These are phyloP conservation scores for Suillus lakei DNA, from an alignment of 768 basidiomycete species.

Conservation along the genomic window DNA sequence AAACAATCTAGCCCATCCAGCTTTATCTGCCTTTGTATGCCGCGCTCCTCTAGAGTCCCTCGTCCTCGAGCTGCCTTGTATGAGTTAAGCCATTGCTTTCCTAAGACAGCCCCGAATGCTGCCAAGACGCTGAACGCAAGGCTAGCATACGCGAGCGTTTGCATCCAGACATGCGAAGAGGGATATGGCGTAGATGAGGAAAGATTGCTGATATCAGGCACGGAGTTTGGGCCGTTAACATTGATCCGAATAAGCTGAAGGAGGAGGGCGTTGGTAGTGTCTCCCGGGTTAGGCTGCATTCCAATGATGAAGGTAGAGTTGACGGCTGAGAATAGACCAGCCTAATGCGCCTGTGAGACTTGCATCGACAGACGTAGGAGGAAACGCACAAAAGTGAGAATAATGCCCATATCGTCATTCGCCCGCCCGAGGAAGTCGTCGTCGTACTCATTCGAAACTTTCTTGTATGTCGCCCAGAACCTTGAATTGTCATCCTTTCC, in stretches of 20 bases:
- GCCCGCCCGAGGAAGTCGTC: background rate
- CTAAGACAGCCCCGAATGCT: background rate
- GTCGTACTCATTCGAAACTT: background rate
- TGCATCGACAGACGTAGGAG: background rate
- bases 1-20: background rate
- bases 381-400: background rate
- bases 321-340: slow-evolving; percentile 6
- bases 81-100: slow-evolving; percentile 2
- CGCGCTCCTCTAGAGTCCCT: background rate
- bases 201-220: background rate
- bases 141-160: background rate
- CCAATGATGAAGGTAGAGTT: slow-evolving; percentile 3
- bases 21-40: background rate
- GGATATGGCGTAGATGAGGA: background rate
- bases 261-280: slow-evolving; percentile 2
- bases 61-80: background rate
- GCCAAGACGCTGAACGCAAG: background rate
- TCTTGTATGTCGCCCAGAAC: slow-evolving; percentile 7
- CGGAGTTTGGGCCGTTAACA: background rate
- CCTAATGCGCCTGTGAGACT: background rate
- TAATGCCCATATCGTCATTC: slow-evolving; percentile 7
- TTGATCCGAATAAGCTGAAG: background rate
- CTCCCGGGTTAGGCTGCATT: background rate
- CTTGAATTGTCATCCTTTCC: background rate
- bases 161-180: background rate